Conservation (phyloP, 2,329 filamentous ascomycete genomes). For the Neonectria hederae region DNA sequence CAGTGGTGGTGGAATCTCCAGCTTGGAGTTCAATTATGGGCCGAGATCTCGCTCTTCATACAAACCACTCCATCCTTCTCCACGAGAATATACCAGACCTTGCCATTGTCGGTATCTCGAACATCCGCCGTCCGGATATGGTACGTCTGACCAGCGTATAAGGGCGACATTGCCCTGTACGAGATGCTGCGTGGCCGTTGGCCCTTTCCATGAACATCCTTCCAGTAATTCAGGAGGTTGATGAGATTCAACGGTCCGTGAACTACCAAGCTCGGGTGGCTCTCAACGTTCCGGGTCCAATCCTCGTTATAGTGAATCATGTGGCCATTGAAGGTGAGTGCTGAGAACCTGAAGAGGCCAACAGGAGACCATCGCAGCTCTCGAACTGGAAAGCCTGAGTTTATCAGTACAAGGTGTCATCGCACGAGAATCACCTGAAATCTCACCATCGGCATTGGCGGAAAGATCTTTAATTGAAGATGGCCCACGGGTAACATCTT, state of each 20-base stretch:
- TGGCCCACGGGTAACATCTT: slow-evolving; percentile 30
- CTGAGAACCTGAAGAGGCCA: slow-evolving; percentile 81
- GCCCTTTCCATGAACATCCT: slow-evolving; percentile 57
- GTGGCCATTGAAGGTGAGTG: slow-evolving; percentile 86
- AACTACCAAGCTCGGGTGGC: slow-evolving; percentile 76
- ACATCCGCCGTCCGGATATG: slow-evolving; percentile 64
- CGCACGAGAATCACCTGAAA: slow-evolving; percentile 2
- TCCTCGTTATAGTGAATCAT: slow-evolving; percentile 81
- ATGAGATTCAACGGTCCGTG: slow-evolving; percentile 84
- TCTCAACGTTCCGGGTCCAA: slow-evolving; percentile 73
- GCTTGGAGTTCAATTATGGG: background rate
- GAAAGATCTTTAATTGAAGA: slow-evolving; percentile 41
- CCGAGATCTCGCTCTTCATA: slow-evolving; percentile 49
- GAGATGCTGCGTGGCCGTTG: slow-evolving; percentile 54
- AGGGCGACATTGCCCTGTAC: slow-evolving; percentile 75
- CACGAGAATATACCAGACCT: slow-evolving; percentile 57
- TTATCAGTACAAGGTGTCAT: background rate
- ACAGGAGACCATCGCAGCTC: slow-evolving; percentile 56
- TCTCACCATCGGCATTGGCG: slow-evolving; percentile 21
- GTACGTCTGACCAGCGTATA: slow-evolving; percentile 75
- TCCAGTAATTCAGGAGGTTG: slow-evolving; percentile 74
- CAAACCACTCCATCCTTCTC: slow-evolving; percentile 51
- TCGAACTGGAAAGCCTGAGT: slow-evolving; percentile 39
- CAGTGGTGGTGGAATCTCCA: no score
- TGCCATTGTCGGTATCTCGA: slow-evolving; percentile 45